Conservation (phyloP, 2,329 filamentous ascomycete species). For the Ascochyta viciae-villosae region DNA sequence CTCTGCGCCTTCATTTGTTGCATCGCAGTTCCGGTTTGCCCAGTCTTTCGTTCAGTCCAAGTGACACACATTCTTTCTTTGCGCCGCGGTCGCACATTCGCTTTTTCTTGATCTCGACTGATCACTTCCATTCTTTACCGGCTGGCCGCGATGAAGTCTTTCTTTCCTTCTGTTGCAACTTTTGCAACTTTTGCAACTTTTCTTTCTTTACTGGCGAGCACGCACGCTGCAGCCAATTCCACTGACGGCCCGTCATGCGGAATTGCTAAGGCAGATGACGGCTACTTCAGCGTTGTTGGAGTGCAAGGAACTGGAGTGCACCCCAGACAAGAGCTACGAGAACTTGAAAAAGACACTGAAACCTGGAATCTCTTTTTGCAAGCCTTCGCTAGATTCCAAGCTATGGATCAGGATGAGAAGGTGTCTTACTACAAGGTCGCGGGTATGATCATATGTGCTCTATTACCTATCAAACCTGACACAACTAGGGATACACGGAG, state of each 20-base stretch:
- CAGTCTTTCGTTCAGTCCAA: slow-evolving; percentile 34
- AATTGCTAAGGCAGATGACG: slow-evolving; percentile 27
- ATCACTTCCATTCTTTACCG: slow-evolving; percentile 37
- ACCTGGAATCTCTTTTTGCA: slow-evolving; percentile 43
- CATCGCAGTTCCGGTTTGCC: slow-evolving; percentile 16
- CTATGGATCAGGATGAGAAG: slow-evolving; percentile 41
- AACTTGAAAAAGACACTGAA: slow-evolving; percentile 41
- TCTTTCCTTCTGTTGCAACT: slow-evolving; percentile 29
- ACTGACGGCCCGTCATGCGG: slow-evolving; percentile 33
- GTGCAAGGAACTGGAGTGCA: slow-evolving; percentile 41
- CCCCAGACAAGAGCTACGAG: slow-evolving; percentile 37
- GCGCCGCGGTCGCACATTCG: slow-evolving; percentile 23
- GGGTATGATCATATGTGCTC: slow-evolving; percentile 21
- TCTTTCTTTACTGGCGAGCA: slow-evolving; percentile 26
- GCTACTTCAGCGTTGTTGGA: slow-evolving; percentile 43
- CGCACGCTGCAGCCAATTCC: slow-evolving; percentile 26
- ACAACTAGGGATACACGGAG: slow-evolving; percentile 40
- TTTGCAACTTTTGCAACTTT: slow-evolving; percentile 21
- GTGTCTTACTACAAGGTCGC: slow-evolving; percentile 43
- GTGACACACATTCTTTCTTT: slow-evolving; percentile 31
- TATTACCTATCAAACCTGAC: neutral
- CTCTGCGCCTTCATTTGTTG: neutral
- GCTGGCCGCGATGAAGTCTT: slow-evolving; percentile 39
- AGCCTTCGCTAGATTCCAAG: slow-evolving; percentile 40
- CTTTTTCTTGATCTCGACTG: slow-evolving; percentile 32